Evolutionary conservation across 2,329 filamentous ascomycete species (phyloP), one percentile per base, ranked within the genome.

Genomic region (Microdochium trichocladiopsis): DNA sequence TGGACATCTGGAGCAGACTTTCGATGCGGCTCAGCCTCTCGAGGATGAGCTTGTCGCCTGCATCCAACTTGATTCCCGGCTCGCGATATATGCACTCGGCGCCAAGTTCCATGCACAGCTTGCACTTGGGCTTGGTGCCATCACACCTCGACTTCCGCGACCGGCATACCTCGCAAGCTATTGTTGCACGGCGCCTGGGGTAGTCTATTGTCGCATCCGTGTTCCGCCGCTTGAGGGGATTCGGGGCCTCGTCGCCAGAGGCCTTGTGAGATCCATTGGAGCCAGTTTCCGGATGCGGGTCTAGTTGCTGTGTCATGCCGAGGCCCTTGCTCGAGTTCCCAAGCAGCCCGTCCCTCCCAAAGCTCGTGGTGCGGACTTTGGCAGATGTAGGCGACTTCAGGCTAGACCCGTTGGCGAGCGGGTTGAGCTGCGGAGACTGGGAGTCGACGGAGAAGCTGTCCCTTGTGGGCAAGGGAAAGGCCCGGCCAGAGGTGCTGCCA

Each of bases 31-130:
- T 83, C 33, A 94, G 75, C 52, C 87, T 85, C 65, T 93, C 89
- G 36, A 94, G 72, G 55, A 94, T 94, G 52, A 94, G 75, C 71
- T 92, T 93, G 73, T 93, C 89, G 58, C 89, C 89, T 33, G 88
- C 88, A 66, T 94, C 89, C 10, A 94, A 80, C 70, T 94, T 94
- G 73, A 93, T 89, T 2, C 88, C 88, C 6, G 89, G 89, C 66
- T 94, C 89, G 57, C 89, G 82, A 67, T 94, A 94, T 58, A 92
- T 79, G 68, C 89, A 94, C 57, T 93, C 87, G 47, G 88, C 89
- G 51, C 88, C 87, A 41, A 93, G 75, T 65, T 93, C 89, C 10
- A 86, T 84, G 70, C 89, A 94, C 33, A 94, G 82, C 67, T 90
- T 87, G 72, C 89, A 94, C 68, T 91, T 93, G 47, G 89, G 89